Percentiles rank a stretch among this genome's conserved stretches.
Conservation (phyloP, 345 rosid species). For the Geranium brycei region DNA sequence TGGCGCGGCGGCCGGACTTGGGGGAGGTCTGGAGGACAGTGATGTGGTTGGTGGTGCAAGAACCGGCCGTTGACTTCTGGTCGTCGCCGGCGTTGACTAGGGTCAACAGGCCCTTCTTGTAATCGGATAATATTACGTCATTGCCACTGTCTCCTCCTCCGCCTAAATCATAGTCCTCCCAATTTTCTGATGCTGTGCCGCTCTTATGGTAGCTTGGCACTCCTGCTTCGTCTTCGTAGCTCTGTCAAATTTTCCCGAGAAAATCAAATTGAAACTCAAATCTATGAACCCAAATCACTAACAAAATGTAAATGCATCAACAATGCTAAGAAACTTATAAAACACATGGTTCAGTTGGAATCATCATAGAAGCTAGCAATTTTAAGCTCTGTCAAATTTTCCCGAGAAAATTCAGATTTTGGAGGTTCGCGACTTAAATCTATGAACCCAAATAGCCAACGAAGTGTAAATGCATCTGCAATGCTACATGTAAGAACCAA, state of each 20-base stretch:
- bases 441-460: too few relatives aligned
- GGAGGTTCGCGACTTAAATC: background rate
- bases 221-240: slow-evolving; percentile 62
- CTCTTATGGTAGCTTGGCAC: slow-evolving; percentile 33
- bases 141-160: slow-evolving; percentile 30
- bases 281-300: too few relatives aligned
- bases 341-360: too few relatives aligned
- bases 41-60: slow-evolving; percentile 24
- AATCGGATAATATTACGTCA: slow-evolving; percentile 39
- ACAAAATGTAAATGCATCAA: too few relatives aligned
- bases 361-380: too few relatives aligned
- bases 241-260: slow-evolving; percentile 28
- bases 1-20: slow-evolving; percentile 40
- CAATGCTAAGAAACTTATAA: too few relatives aligned
- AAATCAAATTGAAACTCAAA: background rate
- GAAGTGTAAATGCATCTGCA: too few relatives aligned
- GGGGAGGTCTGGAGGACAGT: slow-evolving; percentile 35
- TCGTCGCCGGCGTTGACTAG: slow-evolving; percentile 33
- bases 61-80: slow-evolving; percentile 34
- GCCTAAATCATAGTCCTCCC: slow-evolving; percentile 62
- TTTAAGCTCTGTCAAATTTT: slow-evolving; percentile 40
- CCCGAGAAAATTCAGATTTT: background rate
- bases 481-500: too few relatives aligned
- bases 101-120: slow-evolving; percentile 34
- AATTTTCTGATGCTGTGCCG: slow-evolving; percentile 42